A percentile compares a stretch with the other conserved stretches of the same genome.
Evolutionary conservation across 2,329 filamentous ascomycete species (phyloP).

Genomic region (Dothistroma pini): DNA sequence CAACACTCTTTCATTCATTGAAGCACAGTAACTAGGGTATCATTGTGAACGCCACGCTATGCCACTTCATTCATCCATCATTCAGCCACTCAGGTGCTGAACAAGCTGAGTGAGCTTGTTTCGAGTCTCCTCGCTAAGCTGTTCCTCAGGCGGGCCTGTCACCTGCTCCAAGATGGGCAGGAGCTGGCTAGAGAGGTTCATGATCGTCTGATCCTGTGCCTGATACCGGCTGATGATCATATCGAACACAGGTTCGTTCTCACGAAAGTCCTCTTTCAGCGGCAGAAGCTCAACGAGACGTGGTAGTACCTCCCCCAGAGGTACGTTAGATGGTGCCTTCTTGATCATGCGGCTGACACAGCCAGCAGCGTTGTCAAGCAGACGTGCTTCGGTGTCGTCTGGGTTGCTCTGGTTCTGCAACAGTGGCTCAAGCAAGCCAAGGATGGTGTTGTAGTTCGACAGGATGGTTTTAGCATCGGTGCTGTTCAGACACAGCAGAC

Average conservation of each 20-base stretch:
- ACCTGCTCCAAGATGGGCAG: conserved; percentile 70
- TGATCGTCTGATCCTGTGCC: conserved; percentile 64
- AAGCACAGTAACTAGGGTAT: conserved; percentile 2
- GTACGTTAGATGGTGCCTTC: conserved; percentile 77
- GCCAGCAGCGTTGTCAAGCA: conserved; percentile 89
- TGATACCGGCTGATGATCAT: conserved; percentile 86
- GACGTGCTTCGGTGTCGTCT: conserved; percentile 67
- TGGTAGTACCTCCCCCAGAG: conserved; percentile 77
- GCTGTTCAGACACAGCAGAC: conserved; percentile 79
- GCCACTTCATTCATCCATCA: not conserved
- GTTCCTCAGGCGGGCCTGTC: conserved; percentile 66
- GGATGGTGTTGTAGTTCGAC: conserved; percentile 70
- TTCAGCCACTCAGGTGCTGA: conserved; percentile 35
- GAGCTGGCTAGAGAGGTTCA: conserved; percentile 65
- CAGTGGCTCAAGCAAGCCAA: conserved; percentile 81
- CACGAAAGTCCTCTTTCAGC: conserved; percentile 88
- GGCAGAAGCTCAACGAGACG: conserved; percentile 75
- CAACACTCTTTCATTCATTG: not conserved
- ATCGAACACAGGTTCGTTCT: conserved; percentile 90
- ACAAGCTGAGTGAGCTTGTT: conserved; percentile 63
- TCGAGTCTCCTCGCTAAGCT: conserved; percentile 70
- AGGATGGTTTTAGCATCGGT: conserved; percentile 69
- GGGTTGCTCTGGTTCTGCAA: conserved; percentile 48
- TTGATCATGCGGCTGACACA: conserved; percentile 91
- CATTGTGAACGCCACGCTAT: conserved; percentile 4